These are phyloP conservation scores for Trichoderma endophyticum DNA, from an alignment of 2,329 filamentous ascomycete species.

Conservation along the genomic window DNA sequence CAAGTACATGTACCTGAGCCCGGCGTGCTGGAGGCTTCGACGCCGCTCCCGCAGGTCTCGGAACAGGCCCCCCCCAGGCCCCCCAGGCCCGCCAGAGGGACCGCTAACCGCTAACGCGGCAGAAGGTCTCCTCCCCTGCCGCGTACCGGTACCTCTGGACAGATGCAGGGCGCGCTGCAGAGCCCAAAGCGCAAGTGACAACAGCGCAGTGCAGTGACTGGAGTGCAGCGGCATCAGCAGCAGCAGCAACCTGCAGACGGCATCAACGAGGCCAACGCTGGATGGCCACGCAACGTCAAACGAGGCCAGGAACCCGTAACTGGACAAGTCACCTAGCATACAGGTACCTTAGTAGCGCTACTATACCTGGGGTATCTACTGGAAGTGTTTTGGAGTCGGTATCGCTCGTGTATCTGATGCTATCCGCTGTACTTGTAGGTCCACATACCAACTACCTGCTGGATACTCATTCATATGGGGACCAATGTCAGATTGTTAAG, in stretches of 20 bases:
- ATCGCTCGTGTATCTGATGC: neutral
- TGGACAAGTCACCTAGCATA: neutral
- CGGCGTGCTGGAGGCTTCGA: neutral
- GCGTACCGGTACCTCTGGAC: neutral
- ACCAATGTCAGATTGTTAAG: neutral
- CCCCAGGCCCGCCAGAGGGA: neutral
- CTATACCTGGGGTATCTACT: neutral
- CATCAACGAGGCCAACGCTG: neutral
- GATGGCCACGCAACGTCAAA: neutral
- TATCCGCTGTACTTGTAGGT: neutral
- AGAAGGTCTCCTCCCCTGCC: neutral
- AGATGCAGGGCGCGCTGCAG: constrained; percentile 10
- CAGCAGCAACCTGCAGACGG: constrained; percentile 2
- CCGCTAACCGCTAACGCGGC: neutral
- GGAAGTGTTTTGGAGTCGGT: neutral
- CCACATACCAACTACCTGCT: neutral
- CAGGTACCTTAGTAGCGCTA: neutral
- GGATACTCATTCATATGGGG: neutral
- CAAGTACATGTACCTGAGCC: neutral
- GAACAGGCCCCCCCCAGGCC: neutral
- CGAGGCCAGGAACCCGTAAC: neutral
- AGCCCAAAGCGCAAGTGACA: constrained; percentile 7
- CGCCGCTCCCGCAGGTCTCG: neutral
- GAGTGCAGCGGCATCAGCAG: constrained; percentile 4
- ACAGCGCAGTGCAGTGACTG: constrained; percentile 1